Evolutionary conservation across 305 asterid species (phyloP).

Genomic region (Fraxinus floribunda): DNA sequence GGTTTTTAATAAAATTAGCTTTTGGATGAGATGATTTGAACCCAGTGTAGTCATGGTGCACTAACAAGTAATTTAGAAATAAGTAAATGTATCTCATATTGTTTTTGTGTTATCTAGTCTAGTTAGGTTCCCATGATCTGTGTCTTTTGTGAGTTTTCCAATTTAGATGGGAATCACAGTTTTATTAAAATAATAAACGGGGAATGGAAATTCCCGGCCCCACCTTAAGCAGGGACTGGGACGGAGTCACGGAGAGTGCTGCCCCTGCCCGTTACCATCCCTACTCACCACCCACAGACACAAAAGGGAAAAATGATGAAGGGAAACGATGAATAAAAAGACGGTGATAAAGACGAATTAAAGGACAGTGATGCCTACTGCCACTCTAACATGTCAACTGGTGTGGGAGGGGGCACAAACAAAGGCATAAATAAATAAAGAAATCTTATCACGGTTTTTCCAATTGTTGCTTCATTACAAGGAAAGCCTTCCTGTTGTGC

Average conservation of each 20-base stretch:
- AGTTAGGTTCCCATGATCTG: neutral
- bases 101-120: neutral
- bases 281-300: neutral
- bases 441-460: slow-evolving; percentile 10
- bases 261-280: neutral
- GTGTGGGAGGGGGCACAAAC: neutral
- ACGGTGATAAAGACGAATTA: neutral
- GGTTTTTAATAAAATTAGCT: neutral
- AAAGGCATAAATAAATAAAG: neutral
- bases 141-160: neutral
- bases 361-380: neutral
- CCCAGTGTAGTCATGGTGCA: neutral
- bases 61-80: neutral
- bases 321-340: neutral
- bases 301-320: neutral
- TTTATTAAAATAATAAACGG: neutral
- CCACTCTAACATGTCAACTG: neutral
- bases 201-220: neutral
- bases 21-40: neutral
- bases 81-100: neutral
- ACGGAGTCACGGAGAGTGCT: neutral
- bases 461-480: slow-evolving; percentile 60
- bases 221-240: neutral
- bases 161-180: neutral
- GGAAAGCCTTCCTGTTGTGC: slow-evolving; percentile 94